These are phyloP conservation scores for Carex scoparia DNA, from an alignment of 176 grass and related monocot species.

Conservation along the genomic window DNA sequence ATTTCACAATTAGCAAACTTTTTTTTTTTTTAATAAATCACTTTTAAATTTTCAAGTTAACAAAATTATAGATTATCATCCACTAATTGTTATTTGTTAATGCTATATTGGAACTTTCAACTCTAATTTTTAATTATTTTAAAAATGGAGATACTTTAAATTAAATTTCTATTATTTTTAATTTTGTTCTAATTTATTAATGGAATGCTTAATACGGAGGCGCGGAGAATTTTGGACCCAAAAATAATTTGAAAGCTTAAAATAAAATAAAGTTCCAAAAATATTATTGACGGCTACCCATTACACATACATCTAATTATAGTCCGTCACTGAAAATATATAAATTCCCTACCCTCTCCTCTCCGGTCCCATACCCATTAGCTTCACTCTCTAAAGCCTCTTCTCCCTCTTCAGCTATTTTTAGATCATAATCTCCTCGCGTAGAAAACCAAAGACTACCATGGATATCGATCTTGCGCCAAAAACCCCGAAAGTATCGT, in stretches of 20 bases:
- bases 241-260: not conserved
- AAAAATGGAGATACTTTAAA: too few relatives aligned
- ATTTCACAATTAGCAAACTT: too few relatives aligned
- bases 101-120: too few relatives aligned
- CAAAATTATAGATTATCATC: too few relatives aligned
- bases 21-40: too few relatives aligned
- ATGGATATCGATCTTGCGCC: slow-evolving; percentile 79
- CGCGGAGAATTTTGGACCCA: not conserved
- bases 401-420: not conserved
- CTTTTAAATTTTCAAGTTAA: too few relatives aligned
- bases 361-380: too few relatives aligned
- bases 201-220: not conserved
- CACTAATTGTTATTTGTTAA: too few relatives aligned
- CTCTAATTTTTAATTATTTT: too few relatives aligned
- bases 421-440: not conserved
- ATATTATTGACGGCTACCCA: not conserved
- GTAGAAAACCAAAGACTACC: not conserved
- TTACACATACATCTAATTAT: not conserved
- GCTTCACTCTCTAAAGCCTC: not conserved
- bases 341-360: not conserved
- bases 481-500: slow-evolving; percentile 41
- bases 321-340: not conserved
- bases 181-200: too few relatives aligned
- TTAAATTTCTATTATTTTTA: not conserved
- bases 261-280: not conserved